Conservation (phyloP, 73 alveolate genomes). For the Uronychia setigera region DNA sequence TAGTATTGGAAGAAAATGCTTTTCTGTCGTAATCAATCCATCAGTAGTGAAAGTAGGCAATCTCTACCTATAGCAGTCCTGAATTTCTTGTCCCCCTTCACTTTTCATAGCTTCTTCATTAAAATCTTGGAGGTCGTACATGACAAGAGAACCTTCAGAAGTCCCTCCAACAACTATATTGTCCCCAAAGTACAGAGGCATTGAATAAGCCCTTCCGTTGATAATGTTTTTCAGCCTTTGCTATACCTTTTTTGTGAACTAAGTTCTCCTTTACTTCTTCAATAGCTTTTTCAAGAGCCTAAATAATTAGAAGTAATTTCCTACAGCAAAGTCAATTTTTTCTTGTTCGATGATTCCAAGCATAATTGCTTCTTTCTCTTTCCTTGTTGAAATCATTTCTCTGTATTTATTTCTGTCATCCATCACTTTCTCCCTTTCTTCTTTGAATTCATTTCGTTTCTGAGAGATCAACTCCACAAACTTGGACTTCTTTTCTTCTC, state of each 20-base stretch:
- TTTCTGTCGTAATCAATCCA: too few species aligned
- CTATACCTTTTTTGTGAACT: slow-evolving; percentile 41
- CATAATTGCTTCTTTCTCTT: slow-evolving; percentile 54
- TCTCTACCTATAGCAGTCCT: too few species aligned
- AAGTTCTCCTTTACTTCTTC: slow-evolving; percentile 56
- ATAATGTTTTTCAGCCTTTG: slow-evolving; percentile 57
- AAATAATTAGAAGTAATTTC: too few species aligned
- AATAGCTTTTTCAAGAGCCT: slow-evolving; percentile 42
- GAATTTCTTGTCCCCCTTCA: too few species aligned
- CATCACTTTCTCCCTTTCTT: slow-evolving; percentile 15
- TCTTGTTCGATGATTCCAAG: slow-evolving; percentile 47
- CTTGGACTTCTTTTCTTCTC: slow-evolving; percentile 36
- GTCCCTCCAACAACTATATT: too few species aligned
- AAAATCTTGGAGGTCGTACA: too few species aligned
- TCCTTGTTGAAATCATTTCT: slow-evolving; percentile 54
- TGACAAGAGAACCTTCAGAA: too few species aligned
- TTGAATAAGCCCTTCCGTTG: too few species aligned
- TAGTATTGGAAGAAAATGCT: too few species aligned
- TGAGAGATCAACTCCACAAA: background rate
- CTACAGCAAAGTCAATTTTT: slow-evolving; percentile 45
- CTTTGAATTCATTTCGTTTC: slow-evolving; percentile 16
- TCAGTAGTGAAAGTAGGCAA: too few species aligned
- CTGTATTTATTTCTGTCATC: slow-evolving; percentile 60
- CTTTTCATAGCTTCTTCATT: too few species aligned
- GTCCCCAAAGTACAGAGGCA: too few species aligned